Evolutionary conservation across 345 rosid species (phyloP), one percentile per base, ranked within the genome.

Genomic region (Brassica nigra): DNA sequence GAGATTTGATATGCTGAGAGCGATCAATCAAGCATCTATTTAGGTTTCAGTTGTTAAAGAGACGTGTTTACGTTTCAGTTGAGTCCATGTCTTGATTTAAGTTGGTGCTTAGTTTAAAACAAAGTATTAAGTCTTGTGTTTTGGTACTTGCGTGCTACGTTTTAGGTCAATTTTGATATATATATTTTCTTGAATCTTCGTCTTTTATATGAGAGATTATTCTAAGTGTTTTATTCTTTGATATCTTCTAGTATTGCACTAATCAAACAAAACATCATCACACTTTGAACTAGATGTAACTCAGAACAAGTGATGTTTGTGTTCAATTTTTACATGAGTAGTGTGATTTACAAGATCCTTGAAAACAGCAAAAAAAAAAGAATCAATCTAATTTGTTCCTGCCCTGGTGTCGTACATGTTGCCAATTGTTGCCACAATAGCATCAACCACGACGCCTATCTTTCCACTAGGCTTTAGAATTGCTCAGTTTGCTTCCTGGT

Each of bases 1-100:
- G 16, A 68, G 73, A 68, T 68, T 47, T 68, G 73, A 68, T 68
- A 14, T 68, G 39, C 37, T 68, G 71, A 44, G 34, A 18, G 18
- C 18, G 18, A 44, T 6, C 36, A 49, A 49, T 27, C 36, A 68
- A 68, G 6, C 1, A 33, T 6, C 18, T 49, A 2, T 49, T 68
- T 33, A 33, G 47, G 31, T 27, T 61, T 61, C 16, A 16, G 30
- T 20, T 36, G 15, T 20, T 39, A 5, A 10, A 6, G 27, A 62
- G 57, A 4, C 9, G 7, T 5, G 3, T 37, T 18, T 66, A 18
- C 31, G 55, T 10, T 66, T 57, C 29, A 18, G 12, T 20, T 57
- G 62, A 18, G 62, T 18, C 28, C 5, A 0, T 57, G 62, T 57
- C 62, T 57, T 57, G 3, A 49, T 49, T 49, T 49, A 7, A 18